These are phyloP conservation scores for Chaetoscypha palmicola DNA, from an alignment of 2,329 filamentous ascomycete species.

Conservation along the genomic window DNA sequence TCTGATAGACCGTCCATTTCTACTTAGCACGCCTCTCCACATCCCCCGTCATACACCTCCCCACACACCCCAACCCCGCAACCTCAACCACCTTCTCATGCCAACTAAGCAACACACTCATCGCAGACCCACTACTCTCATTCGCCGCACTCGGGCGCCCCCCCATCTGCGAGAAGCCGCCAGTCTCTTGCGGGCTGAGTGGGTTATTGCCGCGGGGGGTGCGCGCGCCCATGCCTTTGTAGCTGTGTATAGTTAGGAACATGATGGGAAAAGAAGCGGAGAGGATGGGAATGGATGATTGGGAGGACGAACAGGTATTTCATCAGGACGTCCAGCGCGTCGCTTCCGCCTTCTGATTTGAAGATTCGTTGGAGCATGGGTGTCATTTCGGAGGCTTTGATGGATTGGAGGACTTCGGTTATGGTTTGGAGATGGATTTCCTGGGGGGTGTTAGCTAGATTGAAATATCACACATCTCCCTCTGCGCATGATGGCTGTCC, in stretches of 20 bases:
- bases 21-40: no score
- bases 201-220: conserved; percentile 35
- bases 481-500: no score
- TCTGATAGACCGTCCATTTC: no score
- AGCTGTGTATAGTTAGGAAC: conserved; percentile 41
- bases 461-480: no score
- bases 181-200: conserved; percentile 69
- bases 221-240: conserved; percentile 74
- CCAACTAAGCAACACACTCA: conserved; percentile 97
- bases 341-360: conserved; percentile 67
- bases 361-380: conserved; percentile 79
- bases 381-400: conserved; percentile 93
- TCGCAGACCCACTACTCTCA: conserved; percentile 73
- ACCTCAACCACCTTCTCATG: conserved; percentile 98
- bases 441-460: no score
- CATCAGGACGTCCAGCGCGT: conserved; percentile 88
- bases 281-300: background rate
- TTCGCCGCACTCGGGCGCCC: conserved; percentile 45
- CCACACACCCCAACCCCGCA: conserved; percentile 83
- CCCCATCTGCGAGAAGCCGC: conserved; percentile 71
- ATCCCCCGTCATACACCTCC: conserved; percentile 92
- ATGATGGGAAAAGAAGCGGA: background rate
- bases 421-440: conserved; percentile 83
- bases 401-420: conserved; percentile 88
- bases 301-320: conserved; percentile 75